Base-by-base conservation (phyloP, 495 filamentous ascomycete genomes). In the Niebla homalea region DNA sequence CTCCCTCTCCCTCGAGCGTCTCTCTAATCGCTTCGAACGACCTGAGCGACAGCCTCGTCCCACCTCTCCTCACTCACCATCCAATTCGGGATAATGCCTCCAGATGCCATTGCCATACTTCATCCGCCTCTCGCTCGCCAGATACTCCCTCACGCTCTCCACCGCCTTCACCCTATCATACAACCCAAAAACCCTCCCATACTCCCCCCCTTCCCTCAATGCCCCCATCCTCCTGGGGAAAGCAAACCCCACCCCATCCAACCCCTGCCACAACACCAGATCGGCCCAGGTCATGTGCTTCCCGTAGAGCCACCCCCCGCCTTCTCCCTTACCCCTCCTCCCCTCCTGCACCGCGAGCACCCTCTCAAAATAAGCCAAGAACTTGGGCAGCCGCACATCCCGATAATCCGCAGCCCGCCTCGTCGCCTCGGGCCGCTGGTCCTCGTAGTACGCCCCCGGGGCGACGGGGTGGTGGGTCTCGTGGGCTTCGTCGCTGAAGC, bases 381-480 rank as follows among this genome's bases (percentile, higher is more conserved):
- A 84, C 61, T 84, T 85, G 8, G 82, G 80, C 7, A 85, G 55
- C 3, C 82, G 68, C n/a, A 59, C 71, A 45, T 70, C 61, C 5
- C 76, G 62, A 37, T 76, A 79, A 52, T 82, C 71, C 47, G 64
- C 59, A 5, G 71, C 61, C 53, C 64, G 70, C 29, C 66, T 62
- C 56, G 71, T 62, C 29, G 75, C 67, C 57, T 82, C 80, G 1
- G 62, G 65, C 56, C 79, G 82, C 64, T 86, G 81, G 25, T 84
- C 78, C 51, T 84, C 80, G 53, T 84, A 86, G 52, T 80, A 83
- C 23, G 72, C 54, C 4, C 55, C 54, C 0, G 59, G 52, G 0
- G 74, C 68, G 15, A 85, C 68, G 0, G 82, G 82, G 53, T 86
- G 82, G 54, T 86, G 82, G 39, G 69, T 71, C 52, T 85, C 78